phyloP scores from a whole-genome alignment of 306 rosid genomes.

The Trifolium fragiferum region DNA sequence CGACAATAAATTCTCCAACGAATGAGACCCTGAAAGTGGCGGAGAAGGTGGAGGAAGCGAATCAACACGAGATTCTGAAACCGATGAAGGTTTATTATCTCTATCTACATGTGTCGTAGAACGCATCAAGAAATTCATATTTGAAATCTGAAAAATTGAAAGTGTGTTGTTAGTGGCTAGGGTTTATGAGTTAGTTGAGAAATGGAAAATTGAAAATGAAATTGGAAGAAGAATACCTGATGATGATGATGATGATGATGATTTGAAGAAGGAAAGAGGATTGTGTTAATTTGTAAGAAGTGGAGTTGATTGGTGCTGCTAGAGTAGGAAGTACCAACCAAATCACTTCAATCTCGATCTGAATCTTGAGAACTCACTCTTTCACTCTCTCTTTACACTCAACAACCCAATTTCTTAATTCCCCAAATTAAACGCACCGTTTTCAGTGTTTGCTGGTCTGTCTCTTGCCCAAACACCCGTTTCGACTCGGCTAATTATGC shows the following conservation, averaged over 20 bases:
- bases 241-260: neutral
- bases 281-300: neutral
- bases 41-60: constrained; percentile 34
- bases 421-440: constrained; percentile 31
- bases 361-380: constrained; percentile 20
- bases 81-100: constrained; percentile 37
- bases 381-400: neutral
- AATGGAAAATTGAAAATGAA: constrained; percentile 1
- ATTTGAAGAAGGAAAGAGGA: neutral
- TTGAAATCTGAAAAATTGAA: constrained; percentile 37
- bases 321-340: neutral
- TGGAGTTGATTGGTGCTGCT: constrained; percentile 5
- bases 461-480: too few species aligned
- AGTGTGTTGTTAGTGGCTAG: neutral
- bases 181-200: constrained; percentile 6
- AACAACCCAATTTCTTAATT: neutral
- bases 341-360: constrained; percentile 46
- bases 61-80: constrained; percentile 47
- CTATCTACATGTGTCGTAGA: constrained; percentile 62
- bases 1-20: constrained; percentile 67
- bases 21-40: constrained; percentile 30
- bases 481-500: too few species aligned
- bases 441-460: neutral
- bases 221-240: too few species aligned
- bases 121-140: constrained; percentile 82